These are phyloP conservation scores for Chaetothyriales sp. DNA, from an alignment of 2,329 filamentous ascomycete species.

Conservation along the genomic window DNA sequence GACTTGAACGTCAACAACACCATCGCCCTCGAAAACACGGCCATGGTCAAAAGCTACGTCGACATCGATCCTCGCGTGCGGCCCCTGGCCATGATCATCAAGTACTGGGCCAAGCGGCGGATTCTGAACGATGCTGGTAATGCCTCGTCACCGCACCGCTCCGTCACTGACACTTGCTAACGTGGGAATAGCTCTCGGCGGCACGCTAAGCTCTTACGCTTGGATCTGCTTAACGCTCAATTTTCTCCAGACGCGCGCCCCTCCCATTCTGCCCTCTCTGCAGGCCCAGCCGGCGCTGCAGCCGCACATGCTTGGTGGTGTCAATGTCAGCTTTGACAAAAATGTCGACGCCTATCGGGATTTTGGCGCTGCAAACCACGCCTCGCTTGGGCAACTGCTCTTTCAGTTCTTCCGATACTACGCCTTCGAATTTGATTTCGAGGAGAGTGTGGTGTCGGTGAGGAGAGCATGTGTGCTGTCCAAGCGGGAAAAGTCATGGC, in stretches of 20 bases:
- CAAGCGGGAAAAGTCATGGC: conserved; percentile 81
- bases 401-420: conserved; percentile 96
- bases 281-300: conserved; percentile 59
- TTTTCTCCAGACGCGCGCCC: conserved; percentile 76
- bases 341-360: conserved; percentile 61
- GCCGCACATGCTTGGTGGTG: conserved; percentile 48
- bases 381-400: conserved; percentile 69
- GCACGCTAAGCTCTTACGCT: conserved; percentile 92
- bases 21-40: conserved; percentile 83
- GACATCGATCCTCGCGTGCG: conserved; percentile 82
- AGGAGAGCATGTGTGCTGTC: conserved; percentile 64
- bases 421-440: conserved; percentile 83
- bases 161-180: conserved; percentile 16
- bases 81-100: conserved; percentile 89
- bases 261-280: conserved; percentile 71
- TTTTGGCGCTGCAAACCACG: conserved; percentile 67
- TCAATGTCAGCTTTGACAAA: conserved; percentile 69
- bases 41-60: conserved; percentile 96
- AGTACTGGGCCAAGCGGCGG: conserved; percentile 88
- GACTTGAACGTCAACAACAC: conserved; percentile 99
- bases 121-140: conserved; percentile 92
- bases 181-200: conserved; percentile 57
- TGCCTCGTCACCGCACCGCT: conserved; percentile 23
- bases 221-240: conserved; percentile 99
- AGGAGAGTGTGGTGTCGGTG: conserved; percentile 70